Conservation (phyloP, 2,329 filamentous ascomycete genomes). For the Aspergillus japonicus region DNA sequence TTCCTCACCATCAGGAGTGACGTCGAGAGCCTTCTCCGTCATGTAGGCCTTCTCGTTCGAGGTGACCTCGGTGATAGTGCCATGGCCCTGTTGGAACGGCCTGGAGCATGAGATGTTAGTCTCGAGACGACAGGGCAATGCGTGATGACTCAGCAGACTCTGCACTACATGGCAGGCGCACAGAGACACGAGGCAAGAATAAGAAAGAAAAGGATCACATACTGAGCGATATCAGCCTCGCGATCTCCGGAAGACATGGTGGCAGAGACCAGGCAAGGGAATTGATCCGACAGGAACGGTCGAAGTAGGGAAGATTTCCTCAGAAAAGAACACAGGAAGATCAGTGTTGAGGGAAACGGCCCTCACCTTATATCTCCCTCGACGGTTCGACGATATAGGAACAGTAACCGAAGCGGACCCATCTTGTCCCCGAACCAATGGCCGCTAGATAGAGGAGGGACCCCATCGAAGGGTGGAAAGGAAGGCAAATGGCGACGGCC, state of each 20-base stretch:
- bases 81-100: conserved; percentile 22
- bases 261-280: conserved; percentile 11
- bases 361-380: conserved; percentile 25
- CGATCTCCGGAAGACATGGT: conserved; percentile 29
- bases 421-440: conserved; percentile 63
- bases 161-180: neutral
- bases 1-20: conserved; percentile 51
- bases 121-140: neutral
- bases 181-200: neutral
- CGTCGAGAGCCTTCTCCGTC: conserved; percentile 27
- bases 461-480: conserved; percentile 13
- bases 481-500: conserved; percentile 14
- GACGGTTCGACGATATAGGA: conserved; percentile 20
- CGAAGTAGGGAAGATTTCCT: conserved; percentile 10
- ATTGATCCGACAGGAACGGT: conserved; percentile 3
- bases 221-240: conserved; percentile 31
- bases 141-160: neutral
- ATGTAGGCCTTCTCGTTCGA: conserved; percentile 25
- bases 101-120: neutral
- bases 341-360: conserved; percentile 15
- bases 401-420: conserved; percentile 67
- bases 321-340: conserved; percentile 11
- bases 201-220: conserved; percentile 12
- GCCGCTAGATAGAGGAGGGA: neutral
- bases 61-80: conserved; percentile 15